Base-by-base conservation (phyloP, 2,329 filamentous ascomycete genomes). In the Neonectria faginata region DNA sequence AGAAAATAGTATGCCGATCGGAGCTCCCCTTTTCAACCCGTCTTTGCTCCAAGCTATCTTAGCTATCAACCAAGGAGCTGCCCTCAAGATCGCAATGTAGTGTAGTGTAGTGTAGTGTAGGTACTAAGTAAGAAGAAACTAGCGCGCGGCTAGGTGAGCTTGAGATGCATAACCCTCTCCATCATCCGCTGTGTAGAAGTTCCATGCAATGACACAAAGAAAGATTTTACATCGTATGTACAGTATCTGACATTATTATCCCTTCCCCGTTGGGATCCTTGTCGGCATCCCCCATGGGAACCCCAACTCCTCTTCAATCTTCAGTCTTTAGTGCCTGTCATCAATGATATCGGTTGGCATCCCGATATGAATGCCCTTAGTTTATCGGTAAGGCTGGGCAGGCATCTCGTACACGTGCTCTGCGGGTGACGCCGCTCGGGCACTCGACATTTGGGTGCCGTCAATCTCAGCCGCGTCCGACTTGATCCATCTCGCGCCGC, bases 361-460 rank as follows among this genome's bases (percentile, higher is more conserved):
- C 20, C 64, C 61, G 31, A 52, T 36, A 48, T 63, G 39, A 22
- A 20, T 39, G 10, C 41, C 42, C 31, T 58, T 4, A 2, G 27
- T 69, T 71, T 74, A 82, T 62, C 75, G 74, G 67, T 80, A 82
- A 31, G 62, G 66, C 67, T 81, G 75, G 12, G 77, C 69, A 3
- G 80, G 78, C 81, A 82, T 82, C 74, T 82, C 81, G 61, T 80
- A 82, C 5, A 82, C 79, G 68, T 78, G 67, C 74, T 76, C 66
- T 71, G 77, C 68, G 57, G 71, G 72, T 47, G 70, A 61, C 54
- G 69, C 56, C 22, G 68, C 69, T n/a, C 64, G 72, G 27, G 67
- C 42, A 56, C 65, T 73, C 68, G 75, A 67, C 5, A 79, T 73
- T 31, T 77, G 70, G 47, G 77, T 72, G 51, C 78, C 73, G 60